Evolutionary conservation across 1,284 basidiomycete species (phyloP), one percentile per base, ranked within the genome.

Genomic region (Phellinidium pouzarii): DNA sequence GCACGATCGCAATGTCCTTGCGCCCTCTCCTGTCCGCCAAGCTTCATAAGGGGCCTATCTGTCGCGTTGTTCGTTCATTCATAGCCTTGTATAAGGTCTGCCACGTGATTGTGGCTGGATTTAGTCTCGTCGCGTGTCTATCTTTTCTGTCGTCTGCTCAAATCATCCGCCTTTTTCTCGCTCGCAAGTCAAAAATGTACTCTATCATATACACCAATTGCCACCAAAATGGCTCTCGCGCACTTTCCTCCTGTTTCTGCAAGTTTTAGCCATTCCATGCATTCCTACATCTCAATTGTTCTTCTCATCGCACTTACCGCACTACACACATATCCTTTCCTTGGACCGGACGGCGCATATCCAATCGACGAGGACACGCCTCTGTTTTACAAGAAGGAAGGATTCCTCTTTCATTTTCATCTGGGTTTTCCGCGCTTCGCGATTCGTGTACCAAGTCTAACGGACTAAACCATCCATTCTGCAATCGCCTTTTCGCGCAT

Each of bases 1-100:
- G 46, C 85, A 87, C 65, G 84, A 74, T 65, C 74, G 76, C 63
- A 79, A 79, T 60, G 65, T 69, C 57, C 67, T 72, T 37, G 70
- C 68, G 23, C 52, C 41, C 4, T 57, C 55, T 14, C 55, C 55
- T 25, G 48, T 53, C 40, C 55, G 55, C 23, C 55, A 53, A 29
- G 29, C 53, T 7, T 55, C 53, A 51, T 56, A 26, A 50, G 25
- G 17, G n/a, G 27, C 46, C 2, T n/a, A 29, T 12, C 25, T 8
- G 11, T 43, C 40, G 29, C 31, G 14, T 26, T 60, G 62, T 63
- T 68, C 66, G 65, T 65, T 68, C 72, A 68, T 64, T 67, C 69
- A 60, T 67, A 68, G 69, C 74, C 72, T 67, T 77, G 8, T 41
- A 26, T 41, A 19, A 46, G 23, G 45, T 48, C 46, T 25, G 34